Conservation (phyloP, 2,329 filamentous ascomycete genomes). For the Verticillium albo-atrum region DNA sequence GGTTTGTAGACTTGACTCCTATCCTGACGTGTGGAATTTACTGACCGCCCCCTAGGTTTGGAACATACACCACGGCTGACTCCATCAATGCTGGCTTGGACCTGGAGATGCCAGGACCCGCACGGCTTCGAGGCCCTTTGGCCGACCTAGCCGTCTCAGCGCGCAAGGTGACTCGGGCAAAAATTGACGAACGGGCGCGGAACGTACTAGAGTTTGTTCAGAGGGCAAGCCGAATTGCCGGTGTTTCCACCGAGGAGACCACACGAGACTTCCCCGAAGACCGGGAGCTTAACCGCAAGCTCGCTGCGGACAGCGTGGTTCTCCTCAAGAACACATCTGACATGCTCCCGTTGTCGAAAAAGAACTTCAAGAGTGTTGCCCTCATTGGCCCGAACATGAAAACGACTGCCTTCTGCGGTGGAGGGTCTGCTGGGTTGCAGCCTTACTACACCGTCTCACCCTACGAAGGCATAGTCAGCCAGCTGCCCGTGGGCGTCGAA, state of each 20-base stretch:
- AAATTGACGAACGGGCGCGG: conserved; percentile 12
- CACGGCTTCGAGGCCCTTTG: neutral
- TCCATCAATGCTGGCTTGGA: conserved; percentile 20
- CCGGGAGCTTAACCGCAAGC: conserved; percentile 1
- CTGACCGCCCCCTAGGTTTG: conserved; percentile 13
- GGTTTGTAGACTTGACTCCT: neutral
- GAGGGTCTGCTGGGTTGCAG: conserved; percentile 23
- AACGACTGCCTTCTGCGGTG: conserved; percentile 21
- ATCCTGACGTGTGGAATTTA: neutral
- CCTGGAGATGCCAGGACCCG: conserved; percentile 30
- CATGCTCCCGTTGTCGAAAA: neutral
- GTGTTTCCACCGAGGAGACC: neutral
- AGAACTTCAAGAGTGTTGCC: neutral
- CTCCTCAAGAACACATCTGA: conserved; percentile 2
- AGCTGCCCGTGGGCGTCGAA: conserved; percentile 1
- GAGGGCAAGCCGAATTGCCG: conserved; percentile 4
- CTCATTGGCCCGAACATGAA: conserved; percentile 51
- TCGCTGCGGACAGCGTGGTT: conserved; percentile 4
- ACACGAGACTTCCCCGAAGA: neutral
- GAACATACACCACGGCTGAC: conserved; percentile 19
- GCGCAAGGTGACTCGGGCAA: conserved; percentile 1
- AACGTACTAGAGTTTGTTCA: conserved; percentile 25
- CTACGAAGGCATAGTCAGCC: conserved; percentile 21
- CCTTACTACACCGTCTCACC: conserved; percentile 25
- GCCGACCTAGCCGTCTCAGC: neutral